Percentiles rank a stretch among this genome's conserved stretches.
Conservation (phyloP, 768 basidiomycete genomes). For the Mycena amicta region DNA sequence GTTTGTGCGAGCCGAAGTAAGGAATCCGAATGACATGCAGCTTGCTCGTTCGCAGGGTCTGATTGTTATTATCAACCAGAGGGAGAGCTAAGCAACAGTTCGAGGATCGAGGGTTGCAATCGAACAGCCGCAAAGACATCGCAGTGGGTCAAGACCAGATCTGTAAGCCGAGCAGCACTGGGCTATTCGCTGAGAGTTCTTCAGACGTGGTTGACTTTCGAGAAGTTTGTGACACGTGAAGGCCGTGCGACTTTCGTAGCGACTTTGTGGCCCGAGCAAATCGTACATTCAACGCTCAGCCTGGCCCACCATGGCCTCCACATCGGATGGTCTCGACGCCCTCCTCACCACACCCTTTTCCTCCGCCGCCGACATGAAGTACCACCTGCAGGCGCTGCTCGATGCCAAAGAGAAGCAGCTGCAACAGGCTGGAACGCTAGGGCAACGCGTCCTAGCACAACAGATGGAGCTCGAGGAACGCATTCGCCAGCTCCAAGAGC, state of each 20-base stretch:
- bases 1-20: too few relatives aligned
- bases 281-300: neutral
- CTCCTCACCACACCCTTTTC: constrained; percentile 39
- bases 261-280: neutral
- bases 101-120: too few relatives aligned
- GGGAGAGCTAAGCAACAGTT: too few relatives aligned
- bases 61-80: too few relatives aligned
- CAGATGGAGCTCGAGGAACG: constrained; percentile 91
- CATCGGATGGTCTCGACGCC: constrained; percentile 19
- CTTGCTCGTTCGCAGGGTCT: too few relatives aligned
- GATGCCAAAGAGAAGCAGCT: constrained; percentile 92
- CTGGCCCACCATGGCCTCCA: constrained; percentile 16
- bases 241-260: too few relatives aligned
- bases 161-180: too few relatives aligned
- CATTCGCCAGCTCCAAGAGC: constrained; percentile 78
- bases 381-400: constrained; percentile 68
- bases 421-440: constrained; percentile 87
- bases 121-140: too few relatives aligned
- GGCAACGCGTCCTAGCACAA: constrained; percentile 91
- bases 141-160: too few relatives aligned
- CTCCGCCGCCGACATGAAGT: constrained; percentile 62
- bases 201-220: too few relatives aligned
- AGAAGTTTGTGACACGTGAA: neutral
- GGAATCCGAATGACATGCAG: too few relatives aligned
- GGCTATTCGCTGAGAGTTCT: too few relatives aligned